Evolutionary conservation across 208 protist species (phyloP), one percentile per base, ranked within the genome.

Genomic region (Trypanosoma congolense): DNA sequence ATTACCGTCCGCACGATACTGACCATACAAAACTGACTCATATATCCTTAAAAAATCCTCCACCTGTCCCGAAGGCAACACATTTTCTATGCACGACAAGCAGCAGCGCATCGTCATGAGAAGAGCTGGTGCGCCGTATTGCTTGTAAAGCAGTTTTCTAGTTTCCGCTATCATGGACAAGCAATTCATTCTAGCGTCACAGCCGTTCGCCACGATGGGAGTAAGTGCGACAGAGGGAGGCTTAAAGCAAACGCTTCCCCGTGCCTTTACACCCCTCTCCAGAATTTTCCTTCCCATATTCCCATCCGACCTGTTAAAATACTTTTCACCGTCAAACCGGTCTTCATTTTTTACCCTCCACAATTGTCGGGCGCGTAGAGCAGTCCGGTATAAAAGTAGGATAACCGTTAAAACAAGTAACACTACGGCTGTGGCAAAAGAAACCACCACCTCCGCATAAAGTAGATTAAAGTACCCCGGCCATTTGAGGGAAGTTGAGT

Each of bases 101-200:
- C 87, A 94, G 47, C 78, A 90, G 1, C 87, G 80, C 87, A 94
- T 94, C 2, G 83, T 83, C 87, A 94, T 94, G 14, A 91, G 49
- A 16, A 65, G 57, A 2, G 83, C 83, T 16, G 56, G 59, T 41
- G 64, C 65, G 24, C 87, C 87, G 46, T 92, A 74, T 4, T 72
- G 74, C 19, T 65, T 62, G 1, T 56, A 45, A 12, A 94, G 65
- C 18, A 81, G 64, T 28, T 46, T 61, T 1, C 87, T 62, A 8
- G 87, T 81, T 52, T 85, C 73, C n/a, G 50, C 60, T 9, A 94
- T 58, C 83, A 94, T 94, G 35, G 79, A 65, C 2, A 77, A 42
- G 45, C 83, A 91, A 44, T 94, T 83, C 1, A 65, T 68, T 6
- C 75, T 64, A 10, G 81, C 72, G 46, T 94, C 87, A 10, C 83